Base-by-base conservation (phyloP, 2,329 filamentous ascomycete species). In the Aureobasidium sp. region DNA sequence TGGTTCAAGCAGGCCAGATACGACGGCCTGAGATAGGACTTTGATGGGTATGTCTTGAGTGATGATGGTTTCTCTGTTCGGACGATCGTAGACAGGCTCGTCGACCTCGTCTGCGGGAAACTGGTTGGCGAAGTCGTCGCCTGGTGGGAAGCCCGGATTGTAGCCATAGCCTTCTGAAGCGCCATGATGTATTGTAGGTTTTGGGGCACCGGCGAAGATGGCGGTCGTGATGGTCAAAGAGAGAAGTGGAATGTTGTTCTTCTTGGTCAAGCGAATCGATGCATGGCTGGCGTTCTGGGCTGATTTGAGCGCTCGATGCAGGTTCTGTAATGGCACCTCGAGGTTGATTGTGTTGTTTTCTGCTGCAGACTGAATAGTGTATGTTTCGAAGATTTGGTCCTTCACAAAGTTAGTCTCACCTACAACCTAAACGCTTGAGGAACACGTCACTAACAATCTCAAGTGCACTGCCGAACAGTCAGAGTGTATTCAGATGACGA, bases 11-110 rank as follows among this genome's bases (percentile, higher is more conserved):
- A 97, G 86, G n/a, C 86, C 89, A 70, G 94, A 89, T n/a, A 97
- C 91, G 0, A 85, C 88, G 58, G 88, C 85, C 2, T 90, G 86
- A 62, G 90, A 86, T 11, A 99, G 82, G 1, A 99, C 91, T 19
- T 92, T 87, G 47, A 97, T 88, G n/a, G 94, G 94, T 42, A 99
- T 89, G 74, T 97, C 91, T 71, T 99, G 94, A 0, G 91, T 96
- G 70, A 99, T 89, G 68, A 95, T 82, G 65, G 94, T 96, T 73
- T 97, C 92, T 68, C 91, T 87, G 70, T 93, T 90, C 62, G 88
- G 81, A 47, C 81, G 67, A 71, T 83, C 66, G 48, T 69, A 68
- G 14, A 70, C 62, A 56, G 64, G 53, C 11, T 64, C 61, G 39
- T 64, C 60, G n/a, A 61, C 48, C 9, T 65, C 62, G 11, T 66